These are phyloP conservation scores for Coleophoma cylindrospora DNA, from an alignment of 2,329 filamentous ascomycete genomes.

Conservation along the genomic window DNA sequence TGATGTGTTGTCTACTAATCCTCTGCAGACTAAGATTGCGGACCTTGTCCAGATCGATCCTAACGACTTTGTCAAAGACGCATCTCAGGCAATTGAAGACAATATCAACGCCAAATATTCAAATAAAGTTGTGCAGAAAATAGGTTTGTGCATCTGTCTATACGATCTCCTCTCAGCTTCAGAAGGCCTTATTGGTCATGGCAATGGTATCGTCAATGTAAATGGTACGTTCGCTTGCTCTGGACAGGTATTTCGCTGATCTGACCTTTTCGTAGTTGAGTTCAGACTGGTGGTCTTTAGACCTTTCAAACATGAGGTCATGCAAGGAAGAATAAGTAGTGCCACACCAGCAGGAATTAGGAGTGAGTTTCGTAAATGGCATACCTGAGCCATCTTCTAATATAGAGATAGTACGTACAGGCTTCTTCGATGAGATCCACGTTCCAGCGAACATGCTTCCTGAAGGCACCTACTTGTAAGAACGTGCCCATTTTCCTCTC, in stretches of 20 bases:
- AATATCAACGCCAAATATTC: slow-evolving; percentile 97
- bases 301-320: slow-evolving; percentile 91
- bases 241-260: neutral
- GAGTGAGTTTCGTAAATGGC: slow-evolving; percentile 36
- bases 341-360: slow-evolving; percentile 69
- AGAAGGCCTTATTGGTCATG: slow-evolving; percentile 90
- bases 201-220: slow-evolving; percentile 87
- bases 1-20: neutral
- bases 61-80: slow-evolving; percentile 80
- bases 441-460: slow-evolving; percentile 72
- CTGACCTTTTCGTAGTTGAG: slow-evolving; percentile 58
- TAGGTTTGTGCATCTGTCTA: slow-evolving; percentile 89
- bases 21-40: slow-evolving; percentile 75
- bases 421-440: slow-evolving; percentile 93
- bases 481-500: slow-evolving; percentile 3
- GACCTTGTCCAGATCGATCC: slow-evolving; percentile 93
- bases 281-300: slow-evolving; percentile 93
- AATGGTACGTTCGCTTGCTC: slow-evolving; percentile 59
- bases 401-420: slow-evolving; percentile 58
- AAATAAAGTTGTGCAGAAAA: slow-evolving; percentile 91
- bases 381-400: neutral
- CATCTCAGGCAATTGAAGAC: slow-evolving; percentile 83
- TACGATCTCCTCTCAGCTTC: slow-evolving; percentile 88
- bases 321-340: slow-evolving; percentile 77
- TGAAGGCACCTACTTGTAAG: slow-evolving; percentile 71